Evolutionary conservation across 805 yeast species (phyloP), one percentile per base, ranked within the genome.

Genomic region (Candida caryicola): DNA sequence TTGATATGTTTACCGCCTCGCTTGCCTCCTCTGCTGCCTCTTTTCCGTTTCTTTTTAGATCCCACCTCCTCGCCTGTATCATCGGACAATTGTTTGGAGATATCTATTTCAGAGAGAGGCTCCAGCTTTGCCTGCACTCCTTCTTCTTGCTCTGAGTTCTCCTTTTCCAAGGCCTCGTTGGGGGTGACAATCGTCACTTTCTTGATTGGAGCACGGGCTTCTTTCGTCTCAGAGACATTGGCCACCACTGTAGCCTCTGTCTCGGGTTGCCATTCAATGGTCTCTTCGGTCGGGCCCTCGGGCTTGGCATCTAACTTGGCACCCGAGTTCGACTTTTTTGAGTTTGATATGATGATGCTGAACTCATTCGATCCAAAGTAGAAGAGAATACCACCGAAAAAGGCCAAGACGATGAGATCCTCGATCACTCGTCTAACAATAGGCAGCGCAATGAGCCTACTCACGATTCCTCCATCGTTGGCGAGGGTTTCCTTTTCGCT

Each of bases 1-100:
- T 70, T 77, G 33, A 74, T 61, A 51, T 57, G 60, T 27, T 47
- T 47, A 3, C 66, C 68, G 6, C 68, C 62, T 33, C 83, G 76
- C 49, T 79, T 80, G 0, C 95, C 95, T 10, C 96, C 96, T 42
- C 96, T 69, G 7, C 83, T 71, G 4, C 96, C 96, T 53, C 96
- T 74, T 54, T 86, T 89, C 18, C 96, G 71, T 51, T 76, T 82
- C 59, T 78, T 81, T 37, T 70, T 63, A 2, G 62, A 55, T 4
- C 33, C 37, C 2, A 35, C 37, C 10, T 35, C 35, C 14, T 40
- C 43, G 31, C 14, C 31, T 6, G 51, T 57, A 8, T 40, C 50
- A 5, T 49, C 51, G 4, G 17, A 58, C 56, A 29, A 55, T 7
- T 39, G 43, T 9, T 15, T 26, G 4, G 29, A 30, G 8, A 21